Evolutionary conservation across 257 asterid genomes (phyloP).

Genomic region (Solanum piurae): DNA sequence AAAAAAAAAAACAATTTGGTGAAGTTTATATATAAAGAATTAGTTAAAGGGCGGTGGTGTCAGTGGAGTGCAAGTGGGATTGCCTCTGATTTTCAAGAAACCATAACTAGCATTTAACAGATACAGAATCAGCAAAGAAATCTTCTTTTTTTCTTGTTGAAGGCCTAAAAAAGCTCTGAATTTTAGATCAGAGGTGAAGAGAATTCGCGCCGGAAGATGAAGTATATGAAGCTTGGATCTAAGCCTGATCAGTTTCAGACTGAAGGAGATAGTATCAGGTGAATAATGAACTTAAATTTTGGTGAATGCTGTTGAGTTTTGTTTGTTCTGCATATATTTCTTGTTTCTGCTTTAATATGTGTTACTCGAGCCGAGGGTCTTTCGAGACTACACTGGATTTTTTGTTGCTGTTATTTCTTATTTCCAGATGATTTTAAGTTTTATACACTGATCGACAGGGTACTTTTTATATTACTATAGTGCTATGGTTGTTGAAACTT

Average conservation of each 20-base stretch:
- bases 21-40: constrained; percentile 5
- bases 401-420: neutral
- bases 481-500: neutral
- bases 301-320: neutral
- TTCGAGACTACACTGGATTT: neutral
- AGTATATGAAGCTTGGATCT: constrained; percentile 95
- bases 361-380: neutral
- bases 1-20: neutral
- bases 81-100: constrained; percentile 4
- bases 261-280: constrained; percentile 78
- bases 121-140: constrained; percentile 3
- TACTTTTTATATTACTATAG: neutral
- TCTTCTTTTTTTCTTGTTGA: neutral
- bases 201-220: constrained; percentile 31
- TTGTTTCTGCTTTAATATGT: neutral
- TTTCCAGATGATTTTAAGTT: neutral
- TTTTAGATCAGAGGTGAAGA: neutral
- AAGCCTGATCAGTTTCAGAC: constrained; percentile 83
- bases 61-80: constrained; percentile 19
- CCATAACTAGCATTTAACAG: constrained; percentile 11
- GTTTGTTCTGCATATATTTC: neutral
- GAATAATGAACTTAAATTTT: neutral
- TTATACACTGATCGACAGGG: neutral
- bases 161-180: neutral
- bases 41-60: constrained; percentile 17